Conservation (phyloP, 2,329 filamentous ascomycete species). For the Cladorrhinum sp. region DNA sequence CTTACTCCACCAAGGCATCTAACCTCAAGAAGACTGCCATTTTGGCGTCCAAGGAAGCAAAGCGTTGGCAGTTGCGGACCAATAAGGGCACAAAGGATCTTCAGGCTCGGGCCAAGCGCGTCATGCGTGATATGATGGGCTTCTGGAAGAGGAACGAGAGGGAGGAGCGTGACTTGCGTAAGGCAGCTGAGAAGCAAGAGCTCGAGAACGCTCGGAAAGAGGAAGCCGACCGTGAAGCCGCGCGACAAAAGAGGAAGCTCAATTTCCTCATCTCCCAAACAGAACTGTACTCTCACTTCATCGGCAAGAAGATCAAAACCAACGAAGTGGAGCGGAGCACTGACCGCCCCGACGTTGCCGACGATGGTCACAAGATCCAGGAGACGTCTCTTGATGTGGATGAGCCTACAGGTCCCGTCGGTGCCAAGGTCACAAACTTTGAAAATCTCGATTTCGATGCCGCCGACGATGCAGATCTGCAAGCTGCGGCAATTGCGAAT, state of each 20-base stretch:
- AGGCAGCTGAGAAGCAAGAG: conserved; percentile 92
- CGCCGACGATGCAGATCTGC: conserved; percentile 80
- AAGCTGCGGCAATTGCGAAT: conserved; percentile 86
- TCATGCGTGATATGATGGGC: conserved; percentile 98
- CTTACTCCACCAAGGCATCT: conserved; percentile 82
- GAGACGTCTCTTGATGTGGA: conserved; percentile 48
- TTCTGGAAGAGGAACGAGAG: conserved; percentile 99
- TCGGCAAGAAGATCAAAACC: conserved; percentile 98
- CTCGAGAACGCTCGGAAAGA: conserved; percentile 95
- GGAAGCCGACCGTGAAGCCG: conserved; percentile 95
- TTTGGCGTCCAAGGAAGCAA: conserved; percentile 92
- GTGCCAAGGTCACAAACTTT: conserved; percentile 82
- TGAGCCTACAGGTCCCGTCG: conserved; percentile 53
- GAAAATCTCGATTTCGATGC: conserved; percentile 94
- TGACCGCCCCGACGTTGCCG: conserved; percentile 70
- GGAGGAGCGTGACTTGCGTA: conserved; percentile 90
- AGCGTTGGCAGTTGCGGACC: conserved; percentile 93
- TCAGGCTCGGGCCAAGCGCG: conserved; percentile 92
- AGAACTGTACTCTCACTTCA: conserved; percentile 98
- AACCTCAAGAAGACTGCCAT: conserved; percentile 98
- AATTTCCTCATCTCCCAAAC: conserved; percentile 99
- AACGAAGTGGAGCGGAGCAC: conserved; percentile 90
- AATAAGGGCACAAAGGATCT: conserved; percentile 99
- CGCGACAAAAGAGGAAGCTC: conserved; percentile 95
- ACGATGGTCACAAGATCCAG: conserved; percentile 42